Percentiles rank a stretch among this genome's conserved stretches.
These are phyloP conservation scores for Fusarium fujikuroi DNA, from an alignment of 2,329 filamentous ascomycete genomes.

Conservation along the genomic window DNA sequence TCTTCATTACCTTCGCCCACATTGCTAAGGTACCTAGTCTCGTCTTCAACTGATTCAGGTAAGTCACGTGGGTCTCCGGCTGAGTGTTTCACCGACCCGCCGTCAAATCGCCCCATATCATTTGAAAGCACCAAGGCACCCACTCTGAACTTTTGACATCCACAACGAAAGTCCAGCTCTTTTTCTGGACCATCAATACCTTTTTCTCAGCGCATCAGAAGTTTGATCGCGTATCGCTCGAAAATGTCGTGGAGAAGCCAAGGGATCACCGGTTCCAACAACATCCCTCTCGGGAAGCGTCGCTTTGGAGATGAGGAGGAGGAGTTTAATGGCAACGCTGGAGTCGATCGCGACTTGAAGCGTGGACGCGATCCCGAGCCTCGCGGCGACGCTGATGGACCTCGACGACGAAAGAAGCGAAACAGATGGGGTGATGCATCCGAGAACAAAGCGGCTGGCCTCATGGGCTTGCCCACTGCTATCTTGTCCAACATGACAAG, in stretches of 20 bases:
- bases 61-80: constrained; percentile 25
- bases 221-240: neutral
- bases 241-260: constrained; percentile 75
- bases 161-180: constrained; percentile 15
- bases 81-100: constrained; percentile 27
- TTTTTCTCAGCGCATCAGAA: constrained; percentile 2
- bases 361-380: constrained; percentile 93
- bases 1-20: neutral
- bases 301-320: constrained; percentile 74
- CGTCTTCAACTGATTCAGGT: neutral
- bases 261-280: constrained; percentile 98
- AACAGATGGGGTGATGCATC: constrained; percentile 98
- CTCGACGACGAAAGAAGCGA: constrained; percentile 94
- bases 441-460: constrained; percentile 97
- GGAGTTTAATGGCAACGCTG: constrained; percentile 52
- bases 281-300: constrained; percentile 91
- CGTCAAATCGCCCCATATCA: constrained; percentile 17
- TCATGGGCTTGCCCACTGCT: constrained; percentile 96
- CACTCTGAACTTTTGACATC: constrained; percentile 17
- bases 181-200: constrained; percentile 6
- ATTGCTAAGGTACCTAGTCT: neutral
- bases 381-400: constrained; percentile 76
- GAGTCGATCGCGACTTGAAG: constrained; percentile 68
- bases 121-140: constrained; percentile 27
- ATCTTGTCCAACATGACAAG: constrained; percentile 98